Base-by-base conservation (phyloP, 2,329 filamentous ascomycete genomes). In the Calonectria leucothoes region DNA sequence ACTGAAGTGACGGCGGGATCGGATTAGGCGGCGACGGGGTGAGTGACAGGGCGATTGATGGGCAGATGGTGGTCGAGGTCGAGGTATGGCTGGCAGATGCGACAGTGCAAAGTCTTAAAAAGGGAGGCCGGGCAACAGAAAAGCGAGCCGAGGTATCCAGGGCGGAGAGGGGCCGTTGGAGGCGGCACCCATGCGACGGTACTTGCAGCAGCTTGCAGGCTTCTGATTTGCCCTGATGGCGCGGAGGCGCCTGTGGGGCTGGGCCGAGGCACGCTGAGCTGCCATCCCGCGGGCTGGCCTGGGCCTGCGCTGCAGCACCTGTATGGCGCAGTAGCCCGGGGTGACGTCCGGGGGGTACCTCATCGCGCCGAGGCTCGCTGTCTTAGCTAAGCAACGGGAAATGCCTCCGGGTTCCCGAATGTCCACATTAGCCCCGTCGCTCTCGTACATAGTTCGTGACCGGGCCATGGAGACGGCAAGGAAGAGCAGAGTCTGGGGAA, bases 221-320 rank as follows among this genome's bases (percentile, higher is more conserved):
- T 42, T 71, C 59, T 37, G 33, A 37, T 57, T 66, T n/a, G n/a
- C n/a, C n/a, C n/a, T n/a, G n/a, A n/a, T n/a, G n/a, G n/a, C 51
- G 45, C 45, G 25, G 31, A 37, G 29, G 23, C 31, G 71, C 51
- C 59, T 79, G 80, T 81, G 81, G 81, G 81, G 80, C 76, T 74
- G 70, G 76, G 76, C 81, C 81, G 81, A 82, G 81, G 81, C 81
- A 81, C 63, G 55, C 35, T 33, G 48, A 12, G n/a, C 42, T 31
- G 37, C 52, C 51, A 39, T 74, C 69, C 78, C 76, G 71, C 72
- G 73, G 73, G 55, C 66, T 57, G 52, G n/a, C n/a, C n/a, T n/a
- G n/a, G n/a, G n/a, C n/a, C n/a, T n/a, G n/a, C n/a, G n/a, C n/a
- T n/a, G n/a, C n/a, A n/a, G n/a, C n/a, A n/a, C n/a, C n/a, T n/a